Base-by-base conservation (phyloP, 306 rosid genomes). In the Cucumis cinereus region DNA sequence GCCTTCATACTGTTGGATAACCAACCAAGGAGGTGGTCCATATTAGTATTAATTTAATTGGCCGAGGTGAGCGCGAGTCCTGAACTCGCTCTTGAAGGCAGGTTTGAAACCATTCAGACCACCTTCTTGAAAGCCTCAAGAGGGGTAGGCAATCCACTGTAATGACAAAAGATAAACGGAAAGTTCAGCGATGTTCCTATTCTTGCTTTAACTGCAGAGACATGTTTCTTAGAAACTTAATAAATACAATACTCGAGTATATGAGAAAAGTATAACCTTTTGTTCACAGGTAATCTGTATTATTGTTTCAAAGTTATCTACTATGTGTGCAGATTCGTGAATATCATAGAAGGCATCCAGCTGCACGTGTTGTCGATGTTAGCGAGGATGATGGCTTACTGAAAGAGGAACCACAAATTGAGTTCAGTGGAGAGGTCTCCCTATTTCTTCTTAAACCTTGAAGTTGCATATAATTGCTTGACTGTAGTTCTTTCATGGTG, bases 371-470 rank as follows among this genome's bases (percentile, higher is more conserved):
- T 76, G 93, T 94, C 74, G 96, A 91, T 77, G 85, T 91, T 23
- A 85, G 71, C 49, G 98, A 94, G 14, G 98, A 94, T 62, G 76
- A 68, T 52, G 98, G 81, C 81, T 78, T 86, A 33, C 93, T 90
- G 69, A 94, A 91, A 81, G 97, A 94, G 86, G 98, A 94, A 49
- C 97, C 97, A 52, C 85, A 59, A 77, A 88, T 91, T 43, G 98
- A 94, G 84, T 94, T 94, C 80, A 94, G 98, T 14, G 98, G 98
- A 73, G 98, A 94, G 98, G 98, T 90, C n/a, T 45, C 49, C 8
- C 74, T 55, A 3, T 23, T 71, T 85, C 40, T 83, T 43, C 59
- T 40, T 69, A 38, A 70, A 35, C n/a, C 52, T 9, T 35, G 30
- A 35, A 43, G 28, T 54, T 55, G 64, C 53, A 74, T 33, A 20